A percentile compares a stretch with the other conserved stretches of the same genome.
Conservation (phyloP, 192 early-diverging fungal genomes). For the Coemansia umbellata region DNA sequence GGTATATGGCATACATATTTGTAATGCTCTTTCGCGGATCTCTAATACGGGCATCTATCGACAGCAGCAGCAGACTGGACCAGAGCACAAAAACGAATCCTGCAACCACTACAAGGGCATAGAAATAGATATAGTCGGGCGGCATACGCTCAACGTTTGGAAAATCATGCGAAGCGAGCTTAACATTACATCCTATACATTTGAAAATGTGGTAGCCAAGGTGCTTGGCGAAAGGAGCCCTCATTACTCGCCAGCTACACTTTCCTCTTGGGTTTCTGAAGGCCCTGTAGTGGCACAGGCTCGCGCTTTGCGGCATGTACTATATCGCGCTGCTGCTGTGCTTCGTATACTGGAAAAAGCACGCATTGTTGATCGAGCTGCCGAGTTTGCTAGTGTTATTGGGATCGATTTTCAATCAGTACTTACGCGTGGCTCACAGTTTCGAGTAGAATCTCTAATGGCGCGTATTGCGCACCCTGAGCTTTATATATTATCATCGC, state of each 20-base stretch:
- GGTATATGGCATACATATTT: slow-evolving; percentile 48
- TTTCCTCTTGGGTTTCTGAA: slow-evolving; percentile 66
- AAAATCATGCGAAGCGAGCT: slow-evolving; percentile 75
- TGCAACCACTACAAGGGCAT: slow-evolving; percentile 67
- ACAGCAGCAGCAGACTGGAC: background rate
- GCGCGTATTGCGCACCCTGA: slow-evolving; percentile 67
- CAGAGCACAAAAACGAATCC: slow-evolving; percentile 11
- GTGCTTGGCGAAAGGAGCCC: slow-evolving; percentile 70
- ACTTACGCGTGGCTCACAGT: slow-evolving; percentile 87
- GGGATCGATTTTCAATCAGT: slow-evolving; percentile 88
- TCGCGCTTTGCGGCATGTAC: slow-evolving; percentile 62
- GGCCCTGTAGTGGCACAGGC: slow-evolving; percentile 52
- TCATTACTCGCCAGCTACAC: slow-evolving; percentile 54
- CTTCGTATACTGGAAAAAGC: slow-evolving; percentile 71
- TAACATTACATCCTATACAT: slow-evolving; percentile 70
- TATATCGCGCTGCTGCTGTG: slow-evolving; percentile 62
- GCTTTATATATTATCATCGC: slow-evolving; percentile 76
- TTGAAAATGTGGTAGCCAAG: slow-evolving; percentile 71
- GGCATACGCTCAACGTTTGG: slow-evolving; percentile 90
- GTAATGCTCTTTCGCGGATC: slow-evolving; percentile 47
- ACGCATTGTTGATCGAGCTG: slow-evolving; percentile 63
- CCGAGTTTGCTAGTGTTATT: slow-evolving; percentile 86
- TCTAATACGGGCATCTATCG: slow-evolving; percentile 7
- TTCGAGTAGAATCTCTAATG: slow-evolving; percentile 80
- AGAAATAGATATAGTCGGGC: slow-evolving; percentile 60